phyloP scores from a whole-genome alignment of 495 filamentous ascomycete genomes.

The Tuber magnatum region DNA sequence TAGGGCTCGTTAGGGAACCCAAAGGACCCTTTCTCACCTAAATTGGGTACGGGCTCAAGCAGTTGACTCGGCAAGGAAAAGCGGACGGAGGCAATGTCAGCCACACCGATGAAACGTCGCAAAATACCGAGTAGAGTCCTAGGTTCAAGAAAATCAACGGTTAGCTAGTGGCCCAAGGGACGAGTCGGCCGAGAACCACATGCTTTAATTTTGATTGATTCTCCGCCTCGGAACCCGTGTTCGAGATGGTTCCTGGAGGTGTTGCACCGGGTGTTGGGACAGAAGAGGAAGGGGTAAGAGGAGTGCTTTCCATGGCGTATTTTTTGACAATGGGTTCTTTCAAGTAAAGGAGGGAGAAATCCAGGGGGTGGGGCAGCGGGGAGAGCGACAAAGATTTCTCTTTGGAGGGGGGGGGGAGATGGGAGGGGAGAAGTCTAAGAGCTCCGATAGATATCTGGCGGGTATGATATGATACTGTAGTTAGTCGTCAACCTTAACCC shows the following conservation, averaged over 20 bases:
- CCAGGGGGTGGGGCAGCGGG: constrained; percentile 31
- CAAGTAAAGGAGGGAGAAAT: constrained; percentile 21
- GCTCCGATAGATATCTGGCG: background rate
- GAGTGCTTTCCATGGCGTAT: background rate
- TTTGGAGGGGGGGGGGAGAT: background rate
- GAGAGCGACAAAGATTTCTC: constrained; percentile 18
- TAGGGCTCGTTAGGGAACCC: constrained; percentile 17
- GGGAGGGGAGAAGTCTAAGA: constrained; percentile 16
- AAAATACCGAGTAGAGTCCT: constrained; percentile 39
- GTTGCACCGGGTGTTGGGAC: constrained; percentile 26
- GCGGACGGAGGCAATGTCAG: constrained; percentile 88
- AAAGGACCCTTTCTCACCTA: constrained; percentile 51
- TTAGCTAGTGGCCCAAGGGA: constrained; percentile 10
- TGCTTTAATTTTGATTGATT: constrained; percentile 40
- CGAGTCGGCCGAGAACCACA: background rate
- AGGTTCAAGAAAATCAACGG: background rate
- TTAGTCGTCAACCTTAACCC: background rate
- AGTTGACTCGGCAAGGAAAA: constrained; percentile 95
- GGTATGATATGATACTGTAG: background rate
- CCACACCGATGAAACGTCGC: constrained; percentile 74
- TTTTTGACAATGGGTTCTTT: constrained; percentile 9
- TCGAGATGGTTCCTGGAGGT: constrained; percentile 34
- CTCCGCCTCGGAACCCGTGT: constrained; percentile 32
- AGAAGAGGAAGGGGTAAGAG: constrained; percentile 8
- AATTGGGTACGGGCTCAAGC: constrained; percentile 87